A percentile compares a stretch with the other conserved stretches of the same genome.
These are phyloP conservation scores for Nothomitra cinnamomea DNA, from an alignment of 2,329 filamentous ascomycete genomes.

Conservation along the genomic window DNA sequence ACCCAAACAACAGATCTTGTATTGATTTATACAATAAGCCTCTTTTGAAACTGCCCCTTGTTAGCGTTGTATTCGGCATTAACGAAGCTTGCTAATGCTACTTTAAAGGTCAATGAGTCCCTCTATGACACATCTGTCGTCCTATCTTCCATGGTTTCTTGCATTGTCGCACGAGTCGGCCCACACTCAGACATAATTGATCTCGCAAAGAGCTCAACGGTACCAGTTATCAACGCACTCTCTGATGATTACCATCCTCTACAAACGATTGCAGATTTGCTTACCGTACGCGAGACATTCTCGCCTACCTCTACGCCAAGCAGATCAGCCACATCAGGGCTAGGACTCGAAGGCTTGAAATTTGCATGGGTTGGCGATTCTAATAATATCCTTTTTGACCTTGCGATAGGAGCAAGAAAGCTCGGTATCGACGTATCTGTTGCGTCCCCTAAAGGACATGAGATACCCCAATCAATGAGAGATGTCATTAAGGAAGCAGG, in stretches of 20 bases:
- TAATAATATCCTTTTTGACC: slow-evolving; percentile 91
- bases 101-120: slow-evolving; percentile 70
- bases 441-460: slow-evolving; percentile 71
- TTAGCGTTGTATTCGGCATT: neutral
- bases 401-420: slow-evolving; percentile 76
- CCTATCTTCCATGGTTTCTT: slow-evolving; percentile 83
- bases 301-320: slow-evolving; percentile 25
- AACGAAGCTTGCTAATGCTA: neutral
- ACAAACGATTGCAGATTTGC: slow-evolving; percentile 84
- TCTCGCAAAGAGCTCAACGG: slow-evolving; percentile 54
- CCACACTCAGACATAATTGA: slow-evolving; percentile 57
- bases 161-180: slow-evolving; percentile 65
- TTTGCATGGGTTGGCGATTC: slow-evolving; percentile 93
- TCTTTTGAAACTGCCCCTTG: no score
- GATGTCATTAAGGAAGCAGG: slow-evolving; percentile 51
- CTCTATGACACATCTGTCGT: slow-evolving; percentile 84
- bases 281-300: slow-evolving; percentile 74
- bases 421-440: slow-evolving; percentile 74
- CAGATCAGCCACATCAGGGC: slow-evolving; percentile 19
- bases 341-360: slow-evolving; percentile 70
- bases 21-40: no score
- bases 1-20: no score
- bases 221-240: slow-evolving; percentile 74
- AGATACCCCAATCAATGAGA: slow-evolving; percentile 60
- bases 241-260: slow-evolving; percentile 87